These are phyloP conservation scores for Cryptosporidium viatorum DNA, from an alignment of 169 alveolate species.

Conservation along the genomic window DNA sequence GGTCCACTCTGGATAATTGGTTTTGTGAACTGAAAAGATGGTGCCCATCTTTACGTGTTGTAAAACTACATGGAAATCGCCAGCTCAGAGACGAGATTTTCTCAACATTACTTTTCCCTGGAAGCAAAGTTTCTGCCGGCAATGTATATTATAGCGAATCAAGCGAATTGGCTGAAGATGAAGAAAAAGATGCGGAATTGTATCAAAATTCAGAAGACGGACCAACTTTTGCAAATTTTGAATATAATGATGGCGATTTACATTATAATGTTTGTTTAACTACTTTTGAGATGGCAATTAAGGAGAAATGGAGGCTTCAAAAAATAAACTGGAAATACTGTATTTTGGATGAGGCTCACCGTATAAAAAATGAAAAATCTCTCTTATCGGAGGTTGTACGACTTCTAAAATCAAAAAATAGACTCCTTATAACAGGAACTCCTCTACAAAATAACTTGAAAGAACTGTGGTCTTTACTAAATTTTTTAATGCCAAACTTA, in stretches of 20 bases:
- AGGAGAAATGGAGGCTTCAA: slow-evolving; percentile 82
- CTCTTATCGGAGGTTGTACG: slow-evolving; percentile 84
- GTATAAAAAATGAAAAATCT: slow-evolving; percentile 90
- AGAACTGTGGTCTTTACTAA: slow-evolving; percentile 90
- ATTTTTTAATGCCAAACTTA: slow-evolving; percentile 89
- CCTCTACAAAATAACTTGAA: slow-evolving; percentile 91
- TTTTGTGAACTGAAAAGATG: slow-evolving; percentile 86
- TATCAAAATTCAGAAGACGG: background rate
- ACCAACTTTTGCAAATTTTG: slow-evolving; percentile 58
- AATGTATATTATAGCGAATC: background rate
- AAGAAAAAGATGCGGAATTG: background rate
- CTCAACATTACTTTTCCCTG: slow-evolving; percentile 78
- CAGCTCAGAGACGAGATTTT: slow-evolving; percentile 88
- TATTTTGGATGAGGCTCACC: slow-evolving; percentile 92
- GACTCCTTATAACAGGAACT: slow-evolving; percentile 91
- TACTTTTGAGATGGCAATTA: slow-evolving; percentile 88
- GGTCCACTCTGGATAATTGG: slow-evolving; percentile 87
- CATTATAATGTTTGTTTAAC: slow-evolving; percentile 89
- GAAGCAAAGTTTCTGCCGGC: slow-evolving; percentile 33
- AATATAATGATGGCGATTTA: slow-evolving; percentile 60
- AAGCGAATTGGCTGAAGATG: slow-evolving; percentile 14
- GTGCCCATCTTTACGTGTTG: slow-evolving; percentile 87
- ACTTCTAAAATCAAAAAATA: slow-evolving; percentile 85
- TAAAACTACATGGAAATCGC: slow-evolving; percentile 87
- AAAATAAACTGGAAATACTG: slow-evolving; percentile 87